Conservation (phyloP, 2,329 filamentous ascomycete genomes). For the Incumbomyces lentus region DNA sequence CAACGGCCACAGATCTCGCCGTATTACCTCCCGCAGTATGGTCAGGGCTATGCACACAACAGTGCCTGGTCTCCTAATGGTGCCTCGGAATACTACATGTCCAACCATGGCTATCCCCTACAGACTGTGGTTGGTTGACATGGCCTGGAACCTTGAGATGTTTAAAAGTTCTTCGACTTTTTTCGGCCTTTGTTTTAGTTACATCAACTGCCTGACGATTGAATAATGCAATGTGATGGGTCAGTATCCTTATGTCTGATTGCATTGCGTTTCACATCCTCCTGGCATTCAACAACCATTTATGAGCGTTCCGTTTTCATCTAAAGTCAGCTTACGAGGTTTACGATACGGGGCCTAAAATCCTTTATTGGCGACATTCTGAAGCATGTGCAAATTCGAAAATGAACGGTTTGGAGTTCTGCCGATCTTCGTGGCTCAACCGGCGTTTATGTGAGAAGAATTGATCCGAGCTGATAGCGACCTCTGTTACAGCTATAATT, state of each 20-base stretch:
- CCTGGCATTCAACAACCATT: not conserved
- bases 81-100: conserved; percentile 37
- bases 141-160: too few relatives aligned
- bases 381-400: conserved; percentile 1
- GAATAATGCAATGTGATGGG: not conserved
- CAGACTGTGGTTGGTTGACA: conserved; percentile 19
- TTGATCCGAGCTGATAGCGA: not conserved
- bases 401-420: conserved; percentile 4
- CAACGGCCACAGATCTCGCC: conserved; percentile 15
- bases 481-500: not conserved
- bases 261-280: not conserved
- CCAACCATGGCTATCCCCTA: conserved; percentile 16
- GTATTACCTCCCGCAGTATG: conserved; percentile 11
- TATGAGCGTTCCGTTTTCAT: conserved; percentile 2
- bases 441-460: conserved; percentile 4
- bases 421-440: not conserved
- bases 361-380: not conserved
- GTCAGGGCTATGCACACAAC: conserved; percentile 33
- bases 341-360: not conserved
- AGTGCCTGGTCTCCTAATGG: conserved; percentile 39
- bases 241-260: not conserved
- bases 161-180: conserved; percentile 4
- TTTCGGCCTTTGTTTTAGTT: conserved; percentile 5
- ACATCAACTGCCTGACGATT: not conserved
- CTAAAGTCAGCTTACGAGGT: not conserved